A percentile compares a stretch with the other conserved stretches of the same genome.
phyloP scores from a whole-genome alignment of 306 rosid genomes.

The Vigna hirtella region DNA sequence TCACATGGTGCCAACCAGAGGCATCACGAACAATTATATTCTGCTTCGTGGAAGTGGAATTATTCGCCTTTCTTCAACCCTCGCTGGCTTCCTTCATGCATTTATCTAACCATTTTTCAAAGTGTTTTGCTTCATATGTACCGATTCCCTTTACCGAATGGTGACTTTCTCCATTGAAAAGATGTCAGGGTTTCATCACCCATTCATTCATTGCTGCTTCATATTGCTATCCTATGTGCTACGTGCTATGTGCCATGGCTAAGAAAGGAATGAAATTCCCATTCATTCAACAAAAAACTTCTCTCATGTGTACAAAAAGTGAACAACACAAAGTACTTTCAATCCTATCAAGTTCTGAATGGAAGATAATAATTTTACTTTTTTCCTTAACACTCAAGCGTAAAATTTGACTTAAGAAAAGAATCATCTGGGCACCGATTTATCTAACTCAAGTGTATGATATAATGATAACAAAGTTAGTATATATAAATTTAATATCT shows the following conservation, averaged over 20 bases:
- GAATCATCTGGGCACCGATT: background rate
- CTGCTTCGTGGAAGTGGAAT: slow-evolving; percentile 26
- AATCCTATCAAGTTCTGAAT: background rate
- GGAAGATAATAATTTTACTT: background rate
- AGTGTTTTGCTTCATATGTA: background rate
- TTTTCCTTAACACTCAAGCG: background rate
- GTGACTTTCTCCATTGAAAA: slow-evolving; percentile 25
- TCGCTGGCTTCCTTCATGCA: background rate
- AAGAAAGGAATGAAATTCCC: slow-evolving; percentile 42
- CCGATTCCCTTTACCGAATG: slow-evolving; percentile 12
- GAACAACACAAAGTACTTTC: background rate
- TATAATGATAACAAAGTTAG: background rate
- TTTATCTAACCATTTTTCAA: slow-evolving; percentile 19
- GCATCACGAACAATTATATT: slow-evolving; percentile 33
- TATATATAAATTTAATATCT: background rate
- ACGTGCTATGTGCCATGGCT: slow-evolving; percentile 15
- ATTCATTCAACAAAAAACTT: background rate
- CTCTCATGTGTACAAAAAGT: too few relatives aligned
- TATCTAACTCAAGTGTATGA: slow-evolving; percentile 4
- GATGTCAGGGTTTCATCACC: slow-evolving; percentile 15
- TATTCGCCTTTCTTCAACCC: slow-evolving; percentile 27
- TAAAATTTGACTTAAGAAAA: background rate
- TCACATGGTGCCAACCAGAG: slow-evolving; percentile 41
- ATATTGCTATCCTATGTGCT: slow-evolving; percentile 19
- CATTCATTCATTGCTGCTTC: slow-evolving; percentile 14